phyloP scores from a whole-genome alignment of 2,329 filamentous ascomycete genomes.

The Ophiostoma sp. region DNA sequence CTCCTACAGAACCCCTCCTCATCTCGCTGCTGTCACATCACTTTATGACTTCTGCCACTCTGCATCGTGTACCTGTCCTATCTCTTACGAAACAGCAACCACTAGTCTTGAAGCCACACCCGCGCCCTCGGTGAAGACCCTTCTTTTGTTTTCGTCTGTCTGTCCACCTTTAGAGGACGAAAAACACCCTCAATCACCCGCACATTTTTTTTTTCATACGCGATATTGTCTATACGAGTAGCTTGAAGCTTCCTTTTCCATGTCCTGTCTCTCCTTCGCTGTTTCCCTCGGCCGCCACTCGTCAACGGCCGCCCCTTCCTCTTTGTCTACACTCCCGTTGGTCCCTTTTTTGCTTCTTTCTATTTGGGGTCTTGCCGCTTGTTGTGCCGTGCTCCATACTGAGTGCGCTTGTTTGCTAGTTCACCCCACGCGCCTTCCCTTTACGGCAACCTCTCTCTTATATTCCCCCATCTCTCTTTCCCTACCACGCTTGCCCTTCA shows the following conservation, averaged over 20 bases:
- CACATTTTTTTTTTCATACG: not conserved
- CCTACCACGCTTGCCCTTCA: no score
- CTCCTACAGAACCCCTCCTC: not conserved
- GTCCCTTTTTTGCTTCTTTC: not conserved
- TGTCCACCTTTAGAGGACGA: not conserved
- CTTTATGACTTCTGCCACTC: not conserved
- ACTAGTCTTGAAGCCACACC: not conserved
- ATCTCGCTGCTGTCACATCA: not conserved
- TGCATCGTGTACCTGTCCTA: not conserved
- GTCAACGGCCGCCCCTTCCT: not conserved
- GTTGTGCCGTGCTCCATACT: not conserved
- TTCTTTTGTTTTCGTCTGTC: not conserved
- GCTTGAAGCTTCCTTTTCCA: not conserved
- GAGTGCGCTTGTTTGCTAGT: not conserved
- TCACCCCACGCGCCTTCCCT: conserved; percentile 7
- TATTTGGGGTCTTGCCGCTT: not conserved
- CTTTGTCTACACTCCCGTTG: not conserved
- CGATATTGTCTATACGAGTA: not conserved
- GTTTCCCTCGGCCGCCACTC: not conserved
- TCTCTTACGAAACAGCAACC: not conserved
- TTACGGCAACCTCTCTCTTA: not conserved
- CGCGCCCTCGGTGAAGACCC: not conserved
- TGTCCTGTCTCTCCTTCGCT: not conserved
- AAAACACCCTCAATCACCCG: not conserved
- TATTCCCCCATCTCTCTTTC: not conserved